These are phyloP conservation scores for Carallia pectinifolia DNA, from an alignment of 345 rosid genomes.

Conservation along the genomic window DNA sequence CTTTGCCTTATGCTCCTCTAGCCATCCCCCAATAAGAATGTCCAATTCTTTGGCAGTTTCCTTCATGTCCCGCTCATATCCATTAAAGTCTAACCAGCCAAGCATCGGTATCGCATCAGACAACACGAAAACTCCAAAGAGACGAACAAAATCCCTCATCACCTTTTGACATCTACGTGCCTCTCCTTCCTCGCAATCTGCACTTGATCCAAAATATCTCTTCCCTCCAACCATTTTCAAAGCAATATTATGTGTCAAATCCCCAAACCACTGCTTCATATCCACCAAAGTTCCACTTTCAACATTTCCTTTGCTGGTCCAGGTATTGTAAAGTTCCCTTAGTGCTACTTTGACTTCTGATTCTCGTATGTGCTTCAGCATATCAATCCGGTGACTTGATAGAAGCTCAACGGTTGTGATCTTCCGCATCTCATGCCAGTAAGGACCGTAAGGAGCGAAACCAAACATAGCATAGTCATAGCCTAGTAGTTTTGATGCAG, in stretches of 20 bases:
- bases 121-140: slow-evolving; percentile 29
- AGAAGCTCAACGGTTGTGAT: slow-evolving; percentile 27
- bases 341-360: slow-evolving; percentile 25
- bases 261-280: slow-evolving; percentile 40
- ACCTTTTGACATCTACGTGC: slow-evolving; percentile 9
- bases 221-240: slow-evolving; percentile 37
- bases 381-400: slow-evolving; percentile 32
- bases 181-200: slow-evolving; percentile 13
- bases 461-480: slow-evolving; percentile 42
- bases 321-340: slow-evolving; percentile 17
- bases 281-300: slow-evolving; percentile 22
- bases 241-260: slow-evolving; percentile 25
- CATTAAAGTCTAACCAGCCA: slow-evolving; percentile 40
- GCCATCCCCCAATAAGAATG: slow-evolving; percentile 25
- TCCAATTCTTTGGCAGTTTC: slow-evolving; percentile 37
- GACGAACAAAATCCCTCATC: slow-evolving; percentile 18
- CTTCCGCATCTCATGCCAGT: slow-evolving; percentile 45
- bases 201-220: slow-evolving; percentile 15
- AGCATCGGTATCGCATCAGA: slow-evolving; percentile 41
- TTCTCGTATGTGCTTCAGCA: slow-evolving; percentile 22
- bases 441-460: slow-evolving; percentile 38
- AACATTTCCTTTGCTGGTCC: slow-evolving; percentile 1
- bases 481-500: slow-evolving; percentile 33
- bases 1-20: slow-evolving; percentile 43
- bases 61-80: slow-evolving; percentile 33